phyloP scores from a whole-genome alignment of 176 grass and related monocot species.

The Cenchrus fungigraminus region DNA sequence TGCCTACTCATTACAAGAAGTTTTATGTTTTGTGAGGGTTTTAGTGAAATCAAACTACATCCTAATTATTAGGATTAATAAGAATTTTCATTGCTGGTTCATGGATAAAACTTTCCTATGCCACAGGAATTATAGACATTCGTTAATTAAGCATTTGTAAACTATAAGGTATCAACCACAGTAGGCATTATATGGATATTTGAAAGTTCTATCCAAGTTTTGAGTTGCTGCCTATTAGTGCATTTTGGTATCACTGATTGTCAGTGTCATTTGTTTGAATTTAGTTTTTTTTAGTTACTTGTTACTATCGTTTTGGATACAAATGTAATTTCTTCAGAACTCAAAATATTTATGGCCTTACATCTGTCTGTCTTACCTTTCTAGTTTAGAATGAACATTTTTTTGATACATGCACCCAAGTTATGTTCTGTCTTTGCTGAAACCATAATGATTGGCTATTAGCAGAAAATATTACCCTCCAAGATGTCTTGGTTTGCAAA shows the following conservation, averaged over 20 bases:
- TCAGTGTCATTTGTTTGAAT: slow-evolving; percentile 19
- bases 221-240: neutral
- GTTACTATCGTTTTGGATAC: neutral
- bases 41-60: neutral
- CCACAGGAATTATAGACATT: neutral
- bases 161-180: neutral
- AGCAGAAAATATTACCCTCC: neutral
- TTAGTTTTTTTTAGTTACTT: slow-evolving; percentile 9
- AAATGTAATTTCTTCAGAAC: neutral
- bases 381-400: slow-evolving; percentile 4
- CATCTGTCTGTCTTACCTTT: slow-evolving; percentile 1
- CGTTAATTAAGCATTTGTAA: neutral
- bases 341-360: neutral
- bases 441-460: neutral
- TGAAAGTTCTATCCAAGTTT: neutral
- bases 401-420: neutral
- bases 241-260: neutral
- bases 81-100: neutral
- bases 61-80: neutral
- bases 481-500: slow-evolving; percentile 7
- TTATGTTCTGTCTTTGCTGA: slow-evolving; percentile 1
- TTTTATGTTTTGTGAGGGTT: neutral
- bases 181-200: neutral
- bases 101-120: neutral
- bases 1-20: neutral